Base-by-base conservation (phyloP, 2,329 filamentous ascomycete genomes). In the Trichoderma polysporum region DNA sequence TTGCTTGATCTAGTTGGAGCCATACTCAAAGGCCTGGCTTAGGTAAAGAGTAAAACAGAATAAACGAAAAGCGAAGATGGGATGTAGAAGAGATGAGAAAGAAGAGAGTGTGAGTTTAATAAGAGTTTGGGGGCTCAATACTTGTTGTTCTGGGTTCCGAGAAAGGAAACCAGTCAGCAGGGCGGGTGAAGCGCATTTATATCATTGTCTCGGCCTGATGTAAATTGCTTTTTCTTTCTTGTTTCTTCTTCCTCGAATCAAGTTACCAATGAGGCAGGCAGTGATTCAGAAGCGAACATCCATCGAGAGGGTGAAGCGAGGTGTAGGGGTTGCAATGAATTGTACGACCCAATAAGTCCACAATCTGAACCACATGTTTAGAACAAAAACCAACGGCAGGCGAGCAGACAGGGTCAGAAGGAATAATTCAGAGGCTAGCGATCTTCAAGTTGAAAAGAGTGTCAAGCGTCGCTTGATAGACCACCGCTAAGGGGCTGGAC, bases 311-410 rank as follows among this genome's bases (percentile, higher is more conserved):
- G 60, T 58, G 68, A 71, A 70, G 74, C 75, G 74, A 74, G 69
- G 67, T 69, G 71, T 72, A 71, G 71, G 73, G 71, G 74, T 74
- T 71, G 72, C 69, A 67, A 72, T 62, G 70, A 71, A 70, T 69
- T 77, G 77, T 77, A 73, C 73, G 71, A 78, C 76, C 72, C 72
- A 74, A 76, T 72, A 75, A 73, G 76, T 74, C 68, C 72, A 74
- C 72, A 71, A 78, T 75, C 71, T 77, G 74, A 76, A 76, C 73
- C 76, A 75, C 68, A 71, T 74, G 72, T 76, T 77, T 77, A 71
- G 75, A 71, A 76, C 74, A 76, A 73, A 72, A 67, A 71, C 62
- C 73, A 72, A 72, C 72, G 71, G 73, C 73, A 77, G 73, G 74
- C 73, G 72, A 77, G 73, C 70, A 67, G 71, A 39, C 57, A 54